Conservation (phyloP, 2,329 filamentous ascomycete species). For the Colletotrichum cereale region DNA sequence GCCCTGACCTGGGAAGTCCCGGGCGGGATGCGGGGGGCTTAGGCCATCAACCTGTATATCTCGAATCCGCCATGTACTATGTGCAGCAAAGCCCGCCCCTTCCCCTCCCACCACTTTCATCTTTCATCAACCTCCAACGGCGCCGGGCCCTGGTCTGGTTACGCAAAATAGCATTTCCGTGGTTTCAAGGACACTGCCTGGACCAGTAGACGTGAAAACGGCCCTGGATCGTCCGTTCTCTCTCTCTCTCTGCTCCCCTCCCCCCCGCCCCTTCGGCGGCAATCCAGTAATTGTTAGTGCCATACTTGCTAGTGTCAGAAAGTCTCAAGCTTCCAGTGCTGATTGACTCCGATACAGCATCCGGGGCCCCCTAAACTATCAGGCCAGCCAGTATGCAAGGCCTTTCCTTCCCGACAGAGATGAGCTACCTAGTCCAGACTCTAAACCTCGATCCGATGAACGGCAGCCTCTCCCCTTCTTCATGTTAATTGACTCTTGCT, state of each 20-base stretch:
- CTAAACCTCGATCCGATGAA: slow-evolving; percentile 30
- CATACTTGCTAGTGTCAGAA: slow-evolving; percentile 10
- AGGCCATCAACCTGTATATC: not conserved
- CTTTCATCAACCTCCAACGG: slow-evolving; percentile 33
- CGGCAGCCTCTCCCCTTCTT: slow-evolving; percentile 2
- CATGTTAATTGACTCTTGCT: not conserved
- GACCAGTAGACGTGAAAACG: not conserved
- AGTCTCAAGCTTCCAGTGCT: not conserved
- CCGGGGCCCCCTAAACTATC: not conserved
- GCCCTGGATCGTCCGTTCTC: slow-evolving; percentile 7
- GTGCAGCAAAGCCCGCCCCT: not conserved
- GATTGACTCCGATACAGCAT: slow-evolving; percentile 1
- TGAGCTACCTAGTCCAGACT: slow-evolving; percentile 28
- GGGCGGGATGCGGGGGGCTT: not conserved
- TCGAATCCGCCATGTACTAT: slow-evolving; percentile 1
- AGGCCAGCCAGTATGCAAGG: not conserved
- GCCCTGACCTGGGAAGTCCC: not conserved
- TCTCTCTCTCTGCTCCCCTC: not conserved
- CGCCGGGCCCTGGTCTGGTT: not conserved
- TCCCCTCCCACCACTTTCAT: slow-evolving; percentile 3
- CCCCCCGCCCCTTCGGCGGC: not conserved
- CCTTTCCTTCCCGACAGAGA: slow-evolving; percentile 23
- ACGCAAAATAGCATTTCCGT: not conserved
- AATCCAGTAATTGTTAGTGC: not conserved
- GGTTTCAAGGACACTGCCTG: slow-evolving; percentile 18